A percentile compares a stretch with the other conserved stretches of the same genome.
These are phyloP conservation scores for Acrocalymma vagum DNA, from an alignment of 2,329 filamentous ascomycete genomes.

Conservation along the genomic window DNA sequence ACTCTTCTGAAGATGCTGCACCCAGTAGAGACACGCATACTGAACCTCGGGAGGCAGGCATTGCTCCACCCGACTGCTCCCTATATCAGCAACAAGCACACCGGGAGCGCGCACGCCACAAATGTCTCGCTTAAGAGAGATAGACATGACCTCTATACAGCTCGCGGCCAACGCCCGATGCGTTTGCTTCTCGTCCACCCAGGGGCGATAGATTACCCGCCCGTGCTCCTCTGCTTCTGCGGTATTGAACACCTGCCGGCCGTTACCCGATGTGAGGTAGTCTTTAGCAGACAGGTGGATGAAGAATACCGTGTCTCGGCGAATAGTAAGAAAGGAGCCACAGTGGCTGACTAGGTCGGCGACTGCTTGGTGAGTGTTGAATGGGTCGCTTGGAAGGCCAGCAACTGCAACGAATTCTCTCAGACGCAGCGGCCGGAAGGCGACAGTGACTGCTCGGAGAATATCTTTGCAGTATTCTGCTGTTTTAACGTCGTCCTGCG, in stretches of 20 bases:
- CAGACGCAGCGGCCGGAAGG: slow-evolving; percentile 11
- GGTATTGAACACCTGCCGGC: slow-evolving; percentile 10
- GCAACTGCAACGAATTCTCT: slow-evolving; percentile 4
- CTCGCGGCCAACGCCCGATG: neutral
- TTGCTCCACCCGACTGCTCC: slow-evolving; percentile 1
- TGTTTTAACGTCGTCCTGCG: no score
- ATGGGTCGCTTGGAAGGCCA: slow-evolving; percentile 8
- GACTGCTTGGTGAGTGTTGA: slow-evolving; percentile 3
- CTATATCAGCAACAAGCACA: neutral
- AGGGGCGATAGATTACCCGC: slow-evolving; percentile 27
- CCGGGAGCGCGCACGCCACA: slow-evolving; percentile 1
- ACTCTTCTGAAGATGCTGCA: slow-evolving; percentile 4
- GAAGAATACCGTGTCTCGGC: slow-evolving; percentile 41
- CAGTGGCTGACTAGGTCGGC: slow-evolving; percentile 10
- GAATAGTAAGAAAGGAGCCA: slow-evolving; percentile 52
- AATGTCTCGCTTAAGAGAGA: slow-evolving; percentile 6
- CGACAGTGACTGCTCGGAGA: slow-evolving; percentile 7
- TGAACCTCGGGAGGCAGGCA: slow-evolving; percentile 5
- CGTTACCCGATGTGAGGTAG: slow-evolving; percentile 25
- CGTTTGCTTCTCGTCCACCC: slow-evolving; percentile 27
- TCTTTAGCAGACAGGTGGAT: slow-evolving; percentile 57
- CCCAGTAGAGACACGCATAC: slow-evolving; percentile 10
- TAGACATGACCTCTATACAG: slow-evolving; percentile 3
- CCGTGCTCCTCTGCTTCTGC: slow-evolving; percentile 26
- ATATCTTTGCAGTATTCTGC: slow-evolving; percentile 5